Conservation (phyloP, 306 rosid genomes). For the Lathyrus oleraceus region DNA sequence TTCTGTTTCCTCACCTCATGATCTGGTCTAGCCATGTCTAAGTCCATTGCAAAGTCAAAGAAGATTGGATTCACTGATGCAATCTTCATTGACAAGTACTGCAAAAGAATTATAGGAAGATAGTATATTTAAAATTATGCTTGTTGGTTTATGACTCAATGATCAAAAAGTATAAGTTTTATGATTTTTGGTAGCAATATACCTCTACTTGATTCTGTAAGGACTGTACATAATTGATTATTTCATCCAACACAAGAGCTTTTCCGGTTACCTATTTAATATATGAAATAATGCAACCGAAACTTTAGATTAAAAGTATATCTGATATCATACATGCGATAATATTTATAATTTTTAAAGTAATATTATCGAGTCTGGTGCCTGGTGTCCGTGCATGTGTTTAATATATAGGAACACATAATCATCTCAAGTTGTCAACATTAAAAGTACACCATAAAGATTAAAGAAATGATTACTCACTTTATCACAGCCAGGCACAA, state of each 20-base stretch:
- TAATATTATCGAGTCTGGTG: neutral
- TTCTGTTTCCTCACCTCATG: conserved; percentile 48
- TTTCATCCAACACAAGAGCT: conserved; percentile 97
- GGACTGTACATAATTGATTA: conserved; percentile 99
- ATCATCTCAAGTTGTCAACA: conserved; percentile 4
- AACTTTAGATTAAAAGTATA: neutral
- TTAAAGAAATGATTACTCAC: conserved; percentile 42
- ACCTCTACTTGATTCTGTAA: conserved; percentile 99
- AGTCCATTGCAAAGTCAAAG: conserved; percentile 68
- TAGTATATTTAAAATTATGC: neutral
- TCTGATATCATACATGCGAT: neutral
- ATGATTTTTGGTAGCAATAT: conserved; percentile 18
- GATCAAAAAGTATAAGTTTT: neutral
- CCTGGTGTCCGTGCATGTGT: neutral
- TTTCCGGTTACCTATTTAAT: conserved; percentile 76
- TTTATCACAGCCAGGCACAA: conserved; percentile 97
- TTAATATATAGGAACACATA: conserved; percentile 15
- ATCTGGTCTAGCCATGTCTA: conserved; percentile 60
- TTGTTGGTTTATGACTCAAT: conserved; percentile 2
- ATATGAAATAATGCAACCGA: conserved; percentile 39
- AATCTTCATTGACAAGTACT: conserved; percentile 95
- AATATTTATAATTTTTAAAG: neutral
- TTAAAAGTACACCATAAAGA: neutral
- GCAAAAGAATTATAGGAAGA: conserved; percentile 22
- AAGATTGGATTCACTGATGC: conserved; percentile 71